Base-by-base conservation (phyloP, 441 rosid genomes). In the Euphorbia neoarborescens region DNA sequence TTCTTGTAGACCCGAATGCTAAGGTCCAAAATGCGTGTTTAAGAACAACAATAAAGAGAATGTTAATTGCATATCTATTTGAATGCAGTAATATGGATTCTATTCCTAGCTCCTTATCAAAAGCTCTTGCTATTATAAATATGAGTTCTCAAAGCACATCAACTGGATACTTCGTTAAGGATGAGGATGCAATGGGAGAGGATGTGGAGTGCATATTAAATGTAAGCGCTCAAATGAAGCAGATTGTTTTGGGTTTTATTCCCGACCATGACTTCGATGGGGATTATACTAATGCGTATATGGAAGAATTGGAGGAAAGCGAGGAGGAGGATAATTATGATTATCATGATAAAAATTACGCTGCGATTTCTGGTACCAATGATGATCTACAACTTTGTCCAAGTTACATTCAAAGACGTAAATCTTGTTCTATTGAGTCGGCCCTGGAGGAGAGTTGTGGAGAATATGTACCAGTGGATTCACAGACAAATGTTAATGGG, bases 151-250 rank as follows among this genome's bases (percentile, higher is more conserved):
- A 51, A 68, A 73, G 74, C 70, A 56, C 68, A 46, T 77, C 78
- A 4, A 72, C 44, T 35, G 71, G 73, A 74, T 54, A 74, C 72
- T 79, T 66, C 71, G 72, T 73, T 17, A 78, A 72, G 76, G 88
- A 87, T 15, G 77, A 72, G 76, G 88, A 87, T 68, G 86, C 81
- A 63, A 66, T 84, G 63, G 87, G 86, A 71, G 84, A 85, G 74
- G 97, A 90, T 77, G 76, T 82, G 4, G 97, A 89, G 69, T 85
- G 88, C 71, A 76, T 88, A 66, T 72, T 93, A 70, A 79, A 67
- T 78, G 80, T 87, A 69, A 90, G 94, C 85, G 92, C 94, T 77
- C 81, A 85, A 74, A 77, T 78, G 69, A 91, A 86, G 84, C 88
- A 89, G 73, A 67, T 78, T 71, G 64, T 83, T 61, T 86, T 81